phyloP scores from a whole-genome alignment of 202 grass and related monocot species.

The Panicum hallii region DNA sequence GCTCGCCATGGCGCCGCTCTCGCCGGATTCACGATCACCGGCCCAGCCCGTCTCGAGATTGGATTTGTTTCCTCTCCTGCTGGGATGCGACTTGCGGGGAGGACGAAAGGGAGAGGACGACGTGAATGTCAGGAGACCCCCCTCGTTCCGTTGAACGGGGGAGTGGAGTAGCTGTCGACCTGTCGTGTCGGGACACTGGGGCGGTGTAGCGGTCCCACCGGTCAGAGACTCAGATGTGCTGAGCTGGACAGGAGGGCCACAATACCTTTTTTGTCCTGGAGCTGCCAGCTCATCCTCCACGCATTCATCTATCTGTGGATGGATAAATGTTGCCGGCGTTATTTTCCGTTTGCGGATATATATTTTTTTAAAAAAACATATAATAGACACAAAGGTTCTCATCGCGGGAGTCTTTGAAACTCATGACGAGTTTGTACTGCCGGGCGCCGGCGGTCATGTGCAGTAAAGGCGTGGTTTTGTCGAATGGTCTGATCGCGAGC shows the following conservation, averaged over 20 bases:
- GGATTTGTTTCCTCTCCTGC: not conserved
- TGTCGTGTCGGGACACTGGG: not conserved
- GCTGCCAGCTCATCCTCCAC: not conserved
- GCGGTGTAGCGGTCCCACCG: not conserved
- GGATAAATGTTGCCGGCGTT: not conserved
- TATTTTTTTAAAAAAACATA: no score
- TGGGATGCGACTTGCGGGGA: not conserved
- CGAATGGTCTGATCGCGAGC: not conserved
- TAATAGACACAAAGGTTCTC: no score
- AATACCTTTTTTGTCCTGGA: not conserved
- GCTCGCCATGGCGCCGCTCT: conserved; percentile 26
- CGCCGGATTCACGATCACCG: not conserved
- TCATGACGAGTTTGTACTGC: no score
- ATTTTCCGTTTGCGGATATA: not conserved
- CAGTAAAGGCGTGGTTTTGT: not conserved
- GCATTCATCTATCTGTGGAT: not conserved
- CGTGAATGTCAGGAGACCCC: not conserved
- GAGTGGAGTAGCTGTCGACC: no score
- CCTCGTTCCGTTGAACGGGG: not conserved
- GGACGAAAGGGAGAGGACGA: not conserved
- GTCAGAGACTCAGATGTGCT: not conserved
- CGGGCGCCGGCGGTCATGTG: not conserved
- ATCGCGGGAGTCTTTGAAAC: no score
- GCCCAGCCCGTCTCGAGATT: not conserved
- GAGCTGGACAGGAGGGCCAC: not conserved